Conservation (phyloP, 2,329 filamentous ascomycete genomes). For the Magnaporthiopsis rhizophila region DNA sequence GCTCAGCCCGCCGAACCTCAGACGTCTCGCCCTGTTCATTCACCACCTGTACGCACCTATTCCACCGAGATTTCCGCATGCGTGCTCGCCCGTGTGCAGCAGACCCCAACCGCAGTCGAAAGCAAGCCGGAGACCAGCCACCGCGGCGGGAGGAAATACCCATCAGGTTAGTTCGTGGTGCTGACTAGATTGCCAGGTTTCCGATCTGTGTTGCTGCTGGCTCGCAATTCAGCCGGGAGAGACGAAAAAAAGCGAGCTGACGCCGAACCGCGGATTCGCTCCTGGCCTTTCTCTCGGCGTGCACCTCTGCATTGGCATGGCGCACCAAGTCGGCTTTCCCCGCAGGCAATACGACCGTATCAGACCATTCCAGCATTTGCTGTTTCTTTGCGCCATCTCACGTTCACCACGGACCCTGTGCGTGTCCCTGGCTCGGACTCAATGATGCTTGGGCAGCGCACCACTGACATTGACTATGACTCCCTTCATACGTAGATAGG, state of each 20-base stretch:
- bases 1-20: neutral
- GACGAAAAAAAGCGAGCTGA: neutral
- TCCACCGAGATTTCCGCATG: too few species aligned
- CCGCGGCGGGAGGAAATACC: neutral
- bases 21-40: too few species aligned
- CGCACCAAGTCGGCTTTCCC: neutral
- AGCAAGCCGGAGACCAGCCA: neutral
- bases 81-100: too few species aligned
- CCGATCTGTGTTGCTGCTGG: neutral
- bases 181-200: neutral
- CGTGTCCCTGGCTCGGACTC: too few species aligned
- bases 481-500: too few species aligned
- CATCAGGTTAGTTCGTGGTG: neutral
- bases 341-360: neutral
- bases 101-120: neutral
- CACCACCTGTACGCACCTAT: too few species aligned
- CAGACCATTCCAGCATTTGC: too few species aligned
- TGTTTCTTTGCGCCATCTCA: too few species aligned
- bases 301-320: neutral
- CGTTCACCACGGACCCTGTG: too few species aligned
- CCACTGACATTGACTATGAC: too few species aligned
- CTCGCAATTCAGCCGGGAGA: neutral
- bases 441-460: too few species aligned
- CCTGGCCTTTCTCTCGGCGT: neutral
- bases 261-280: neutral